A percentile compares a stretch with the other conserved stretches of the same genome.
Evolutionary conservation across 306 rosid genomes (phyloP).

Genomic region (Cucurbita ficifolia): DNA sequence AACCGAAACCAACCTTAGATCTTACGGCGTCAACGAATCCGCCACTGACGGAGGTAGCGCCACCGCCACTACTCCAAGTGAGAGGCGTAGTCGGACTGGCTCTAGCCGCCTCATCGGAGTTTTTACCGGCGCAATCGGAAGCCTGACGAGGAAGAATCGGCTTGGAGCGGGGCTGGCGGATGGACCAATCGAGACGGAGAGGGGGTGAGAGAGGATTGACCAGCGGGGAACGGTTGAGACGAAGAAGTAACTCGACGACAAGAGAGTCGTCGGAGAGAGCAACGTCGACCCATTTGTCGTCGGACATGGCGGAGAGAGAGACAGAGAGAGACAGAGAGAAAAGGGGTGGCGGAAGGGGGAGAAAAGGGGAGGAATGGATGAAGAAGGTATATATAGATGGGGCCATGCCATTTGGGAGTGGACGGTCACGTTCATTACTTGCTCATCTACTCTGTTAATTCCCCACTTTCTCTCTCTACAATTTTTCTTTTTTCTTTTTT

Average conservation of each 20-base stretch:
- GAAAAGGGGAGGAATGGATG: neutral
- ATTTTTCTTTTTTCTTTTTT: neutral
- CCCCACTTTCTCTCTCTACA: neutral
- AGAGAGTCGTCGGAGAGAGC: conserved; percentile 53
- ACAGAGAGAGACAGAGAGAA: neutral
- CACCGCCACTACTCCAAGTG: conserved; percentile 37
- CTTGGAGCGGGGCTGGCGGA: conserved; percentile 54
- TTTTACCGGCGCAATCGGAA: neutral
- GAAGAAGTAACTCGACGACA: conserved; percentile 42
- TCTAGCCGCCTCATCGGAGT: conserved; percentile 16
- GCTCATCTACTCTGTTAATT: neutral
- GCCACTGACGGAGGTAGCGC: conserved; percentile 44
- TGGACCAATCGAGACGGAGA: conserved; percentile 32
- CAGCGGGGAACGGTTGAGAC: conserved; percentile 14
- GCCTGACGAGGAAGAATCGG: conserved; percentile 14
- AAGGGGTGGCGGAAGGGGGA: neutral
- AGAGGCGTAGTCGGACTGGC: conserved; percentile 93
- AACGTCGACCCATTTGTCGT: conserved; percentile 48
- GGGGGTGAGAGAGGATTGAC: neutral
- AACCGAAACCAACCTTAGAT: conserved; percentile 53
- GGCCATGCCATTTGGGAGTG: neutral
- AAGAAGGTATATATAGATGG: conserved; percentile 4
- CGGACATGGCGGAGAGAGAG: conserved; percentile 10
- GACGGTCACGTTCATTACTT: neutral
- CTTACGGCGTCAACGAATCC: conserved; percentile 34